Evolutionary conservation across 2,329 filamentous ascomycete species (phyloP), one percentile per base, ranked within the genome.

Genomic region (Zasmidium angulare): DNA sequence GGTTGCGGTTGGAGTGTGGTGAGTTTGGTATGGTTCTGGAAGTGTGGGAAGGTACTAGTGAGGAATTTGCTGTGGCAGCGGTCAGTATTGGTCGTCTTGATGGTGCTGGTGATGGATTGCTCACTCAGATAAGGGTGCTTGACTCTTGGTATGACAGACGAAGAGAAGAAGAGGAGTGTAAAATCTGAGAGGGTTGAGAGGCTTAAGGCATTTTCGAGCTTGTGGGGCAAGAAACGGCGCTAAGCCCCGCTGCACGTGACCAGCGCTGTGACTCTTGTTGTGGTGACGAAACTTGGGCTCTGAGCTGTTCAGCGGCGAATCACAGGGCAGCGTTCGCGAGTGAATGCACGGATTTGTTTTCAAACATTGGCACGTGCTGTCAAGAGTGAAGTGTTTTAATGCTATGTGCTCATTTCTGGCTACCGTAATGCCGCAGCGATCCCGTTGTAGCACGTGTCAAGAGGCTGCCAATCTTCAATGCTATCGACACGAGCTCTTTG

Each of bases 1-100:
- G 77, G 64, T 85, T 79, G 76, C 75, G 79, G 81, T 65, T 68
- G 64, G 60, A 58, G 63, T 55, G 51, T 62, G 65, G 58, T 60
- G 59, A 52, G 47, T 29, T 26, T 70, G 58, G 58, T 60, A 50
- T 36, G 24, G 17, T 70, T 59, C 50, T 64, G 61, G 61, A 63
- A 63, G 64, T 65, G 48, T 51, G 55, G 69, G n/a, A 69, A 53
- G 53, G 53, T 53, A 54, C 56, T 53, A 20, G 29, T 43, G 48
- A 51, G 36, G 43, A 26, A 31, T 24, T 52, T 50, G 50, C 57
- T 29, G 2, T 24, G 1, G 31, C 24, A 1, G 4, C 58, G 1
- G 46, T 61, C 36, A 61, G 55, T 55, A n/a, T 20, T 1, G 1
- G 17, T 24, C 17, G 14, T 51, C 29, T 11, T 36, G 51, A 2